Percentiles rank a stretch among this genome's conserved stretches.
Evolutionary conservation across 2,329 filamentous ascomycete genomes (phyloP).

Genomic region (Dryadomyces quercivorus): DNA sequence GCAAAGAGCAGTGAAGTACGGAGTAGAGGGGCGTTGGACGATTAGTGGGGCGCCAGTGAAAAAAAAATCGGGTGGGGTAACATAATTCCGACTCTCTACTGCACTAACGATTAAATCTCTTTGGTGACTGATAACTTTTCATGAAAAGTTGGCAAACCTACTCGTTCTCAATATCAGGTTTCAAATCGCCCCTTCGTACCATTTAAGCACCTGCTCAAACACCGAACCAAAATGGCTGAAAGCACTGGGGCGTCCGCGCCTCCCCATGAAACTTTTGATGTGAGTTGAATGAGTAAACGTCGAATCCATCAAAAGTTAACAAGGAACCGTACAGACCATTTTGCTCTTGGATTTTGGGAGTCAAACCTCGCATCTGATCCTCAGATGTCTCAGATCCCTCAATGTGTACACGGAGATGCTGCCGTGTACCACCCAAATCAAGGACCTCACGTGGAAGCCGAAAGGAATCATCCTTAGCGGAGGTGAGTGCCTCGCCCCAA

Average conservation of each 20-base stretch:
- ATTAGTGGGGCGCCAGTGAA: no score
- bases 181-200: no score
- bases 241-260: neutral
- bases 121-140: no score
- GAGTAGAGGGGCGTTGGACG: no score
- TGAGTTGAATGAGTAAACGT: neutral
- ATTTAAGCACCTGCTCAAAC: no score
- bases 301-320: neutral
- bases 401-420: conserved; percentile 71
- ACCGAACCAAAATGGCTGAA: neutral
- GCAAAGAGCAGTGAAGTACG: no score
- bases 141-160: no score
- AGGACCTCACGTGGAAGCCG: conserved; percentile 38
- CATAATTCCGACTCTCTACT: no score
- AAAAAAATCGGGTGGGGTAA: no score
- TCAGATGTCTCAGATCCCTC: conserved; percentile 62
- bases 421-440: conserved; percentile 21
- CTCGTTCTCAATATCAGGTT: no score
- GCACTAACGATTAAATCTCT: no score
- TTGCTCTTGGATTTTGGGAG: conserved; percentile 60
- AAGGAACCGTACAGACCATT: conserved; percentile 39
- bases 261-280: neutral
- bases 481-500: conserved; percentile 22
- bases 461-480: conserved; percentile 73
- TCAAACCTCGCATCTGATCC: conserved; percentile 65